Evolutionary conservation across 2,329 filamentous ascomycete genomes (phyloP), one percentile per base, ranked within the genome.

Genomic region (Gnomoniopsis sp.): DNA sequence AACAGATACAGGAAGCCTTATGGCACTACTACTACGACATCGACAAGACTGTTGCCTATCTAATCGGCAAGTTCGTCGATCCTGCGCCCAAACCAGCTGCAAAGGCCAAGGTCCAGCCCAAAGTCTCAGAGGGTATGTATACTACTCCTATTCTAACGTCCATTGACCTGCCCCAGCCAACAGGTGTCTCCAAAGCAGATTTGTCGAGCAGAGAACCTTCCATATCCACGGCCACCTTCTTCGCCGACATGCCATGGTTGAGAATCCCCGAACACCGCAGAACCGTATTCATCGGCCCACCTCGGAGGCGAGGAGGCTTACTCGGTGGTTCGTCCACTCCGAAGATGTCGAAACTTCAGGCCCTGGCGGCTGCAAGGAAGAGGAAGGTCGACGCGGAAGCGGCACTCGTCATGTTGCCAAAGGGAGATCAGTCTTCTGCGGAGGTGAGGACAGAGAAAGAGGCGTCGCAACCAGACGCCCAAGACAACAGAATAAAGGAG

Each of bases 21-120:
- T 98, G 92, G 91, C 86, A 99, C 74, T 97, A 97, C 73, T 98
- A 93, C 72, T 98, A 93, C 71, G 93, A 99, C 67, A 80, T 96
- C 33, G 88, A 87, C 58, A 96, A 96, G 73, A 86, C 91, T 1
- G 88, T 96, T 41, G 80, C 83, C 58, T 97, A 96, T 69, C 74
- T 99, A 59, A 83, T 86, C 63, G 89, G 87, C 80, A 87, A 79
- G 34, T 83, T 77, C 64, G 75, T 84, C 64, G 72, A 75, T 8
- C 75, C 75, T 48, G 69, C 76, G 19, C 64, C 68, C 23, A 69
- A 72, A 17, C 80, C 80, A 66, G 66, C 74, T 11, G 59, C 67
- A 8, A 77, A 71, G 68, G 68, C 59, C 70, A 73, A 61, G 61
- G 65, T 74, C 23, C 66, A 71, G 44, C 77, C 46, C 38, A 50